Evolutionary conservation across 306 rosid species (phyloP), one percentile per base, ranked within the genome.

Genomic region (Trifolium repens): DNA sequence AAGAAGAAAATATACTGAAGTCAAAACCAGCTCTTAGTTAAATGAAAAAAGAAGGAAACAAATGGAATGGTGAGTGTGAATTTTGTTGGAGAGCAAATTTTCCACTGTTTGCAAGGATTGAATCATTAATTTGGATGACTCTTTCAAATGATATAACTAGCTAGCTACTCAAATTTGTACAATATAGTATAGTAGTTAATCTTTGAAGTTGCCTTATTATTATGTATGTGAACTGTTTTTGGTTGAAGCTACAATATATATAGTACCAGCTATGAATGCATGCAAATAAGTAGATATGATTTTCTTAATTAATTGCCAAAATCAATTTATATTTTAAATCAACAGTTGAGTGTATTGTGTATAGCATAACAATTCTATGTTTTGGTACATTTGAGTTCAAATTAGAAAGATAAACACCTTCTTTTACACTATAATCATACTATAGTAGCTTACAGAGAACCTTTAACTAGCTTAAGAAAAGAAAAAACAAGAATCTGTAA

Each of bases 91-190:
- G 24, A 50, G 16, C 30, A 61, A 67, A 60, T 44, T 49, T 70
- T 15, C n/a, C 3, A 63, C 47, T 63, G 47, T 58, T 12, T 58
- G 64, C 16, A 74, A 53, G 66, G 71, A 72, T 76, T 52, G 71
- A 27, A 59, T 59, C 32, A 27, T 74, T 12, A 74, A 61, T 74
- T 59, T 17, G 59, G 68, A 69, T 59, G 68, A 77, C 77, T 78
- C 43, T 5, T 40, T 73, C 26, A 34, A 67, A 52, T 52, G 64
- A 66, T 58, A 24, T 43, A 22, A 37, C 6, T 32, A 32, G 69
- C 72, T 59, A 68, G 76, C 9, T 54, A 58, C 13, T 71, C 26
- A 43, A 46, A 47, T 42, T 61, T 60, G 62, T 71, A 67, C 53
- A 59, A 40, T 42, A 54, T 58, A 46, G 15, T 44, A 44, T 49